Evolutionary conservation across 2,329 filamentous ascomycete species (phyloP), one percentile per base, ranked within the genome.

Genomic region (Calycina herbarum): DNA sequence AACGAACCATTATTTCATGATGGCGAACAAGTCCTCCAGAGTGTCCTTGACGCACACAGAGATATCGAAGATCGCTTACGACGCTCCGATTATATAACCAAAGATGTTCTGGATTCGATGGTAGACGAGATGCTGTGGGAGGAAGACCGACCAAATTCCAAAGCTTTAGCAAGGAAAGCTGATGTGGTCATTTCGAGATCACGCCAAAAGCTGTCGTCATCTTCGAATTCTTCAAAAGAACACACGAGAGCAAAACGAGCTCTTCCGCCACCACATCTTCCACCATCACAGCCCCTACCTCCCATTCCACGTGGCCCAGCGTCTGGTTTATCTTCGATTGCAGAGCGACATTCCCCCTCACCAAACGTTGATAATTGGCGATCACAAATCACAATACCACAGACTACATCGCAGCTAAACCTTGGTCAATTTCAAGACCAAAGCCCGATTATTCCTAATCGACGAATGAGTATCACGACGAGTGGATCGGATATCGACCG

Each of bases 1-100:
- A 17, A n/a, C n/a, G 65, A 67, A 10, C 67, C 68, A n/a, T 72
- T 67, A 59, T 76, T 76, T 64, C 74, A 76, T 67, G 65, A 75
- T 64, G 69, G 68, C 27, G 38, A 64, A 29, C 66, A 63, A 17
- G 60, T 74, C 10, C 68, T 75, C 5, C 29, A 66, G 6, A 40
- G 61, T 15, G 74, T 76, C 24, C 61, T 69, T 11, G 57, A 71
- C 42, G 63, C 64, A 13, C 76, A 78, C 42, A 61, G 48, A 48
- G 66, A 70, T 56, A 68, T 71, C 48, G 68, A 69, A 15, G 66
- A 70, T 24, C 67, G 68, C 20, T 66, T 71, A 15, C 60, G 71
- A 57, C 48, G 68, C 5, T 69, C 71, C 4, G 75, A 77, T 61
- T 65, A 69, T 59, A 67, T 76, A 33, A 75, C 72, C 13, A 67